phyloP scores from a whole-genome alignment of 495 filamentous ascomycete genomes.

The Aspergillus conjunctus region DNA sequence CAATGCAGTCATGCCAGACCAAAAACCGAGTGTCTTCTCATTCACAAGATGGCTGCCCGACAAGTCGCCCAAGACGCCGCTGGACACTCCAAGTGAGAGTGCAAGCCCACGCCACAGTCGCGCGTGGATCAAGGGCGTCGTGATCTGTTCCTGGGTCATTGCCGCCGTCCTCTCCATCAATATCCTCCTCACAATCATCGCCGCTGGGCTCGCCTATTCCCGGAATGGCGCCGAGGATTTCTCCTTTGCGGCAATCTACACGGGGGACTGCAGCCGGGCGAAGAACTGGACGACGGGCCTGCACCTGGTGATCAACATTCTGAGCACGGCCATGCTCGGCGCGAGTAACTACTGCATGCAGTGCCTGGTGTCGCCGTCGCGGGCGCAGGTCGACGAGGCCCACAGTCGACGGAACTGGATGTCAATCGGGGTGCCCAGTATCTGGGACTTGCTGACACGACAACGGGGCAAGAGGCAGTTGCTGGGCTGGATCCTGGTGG shows the following conservation, averaged over 20 bases:
- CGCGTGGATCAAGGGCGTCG: constrained; percentile 15
- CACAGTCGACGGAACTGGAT: constrained; percentile 12
- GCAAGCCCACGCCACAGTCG: not conserved
- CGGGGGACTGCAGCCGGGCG: constrained; percentile 5
- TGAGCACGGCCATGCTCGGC: constrained; percentile 14
- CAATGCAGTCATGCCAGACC: not conserved
- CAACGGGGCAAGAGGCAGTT: not conserved
- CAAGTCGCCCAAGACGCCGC: not conserved
- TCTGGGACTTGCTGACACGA: not conserved
- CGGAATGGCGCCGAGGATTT: not conserved
- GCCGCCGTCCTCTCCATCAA: constrained; percentile 7
- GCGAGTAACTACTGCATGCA: constrained; percentile 23
- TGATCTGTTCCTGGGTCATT: constrained; percentile 10
- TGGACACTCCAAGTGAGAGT: too few species aligned
- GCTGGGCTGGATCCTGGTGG: constrained; percentile 6
- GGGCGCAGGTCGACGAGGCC: constrained; percentile 12
- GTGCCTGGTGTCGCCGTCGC: constrained; percentile 17
- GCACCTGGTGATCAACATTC: constrained; percentile 16
- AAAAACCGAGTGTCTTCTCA: not conserved
- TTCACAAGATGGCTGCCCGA: not conserved
- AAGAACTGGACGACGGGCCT: constrained; percentile 17
- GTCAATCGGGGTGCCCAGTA: constrained; percentile 3
- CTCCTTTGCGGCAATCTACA: constrained; percentile 3
- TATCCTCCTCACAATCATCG: constrained; percentile 14
- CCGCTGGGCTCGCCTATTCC: constrained; percentile 2